phyloP scores from a whole-genome alignment of 108 stramenopile genomes.

The Fragilaria crotonensis region DNA sequence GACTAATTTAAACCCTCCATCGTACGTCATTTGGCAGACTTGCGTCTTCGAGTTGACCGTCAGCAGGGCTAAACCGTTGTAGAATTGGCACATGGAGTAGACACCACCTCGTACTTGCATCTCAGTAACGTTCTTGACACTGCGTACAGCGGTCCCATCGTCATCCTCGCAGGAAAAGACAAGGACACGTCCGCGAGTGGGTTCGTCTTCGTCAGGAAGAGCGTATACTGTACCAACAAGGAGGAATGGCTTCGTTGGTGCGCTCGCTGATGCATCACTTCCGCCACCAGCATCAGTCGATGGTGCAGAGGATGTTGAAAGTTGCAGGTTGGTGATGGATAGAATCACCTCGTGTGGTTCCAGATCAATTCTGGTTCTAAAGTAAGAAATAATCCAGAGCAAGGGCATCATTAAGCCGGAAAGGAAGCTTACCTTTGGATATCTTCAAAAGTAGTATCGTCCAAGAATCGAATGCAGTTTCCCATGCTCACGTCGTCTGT shows the following conservation, averaged over 20 bases:
- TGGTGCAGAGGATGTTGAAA: conserved; percentile 15
- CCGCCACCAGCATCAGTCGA: conserved; percentile 16
- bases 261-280: conserved; percentile 1
- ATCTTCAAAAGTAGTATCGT: conserved; percentile 85
- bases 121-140: conserved; percentile 54
- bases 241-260: conserved; percentile 50
- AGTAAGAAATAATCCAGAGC: background rate
- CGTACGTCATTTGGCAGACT: conserved; percentile 36
- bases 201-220: conserved; percentile 89
- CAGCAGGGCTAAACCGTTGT: conserved; percentile 55
- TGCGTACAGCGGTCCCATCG: conserved; percentile 11
- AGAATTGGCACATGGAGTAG: conserved; percentile 74
- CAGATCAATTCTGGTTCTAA: conserved; percentile 51
- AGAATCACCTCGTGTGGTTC: conserved; percentile 82
- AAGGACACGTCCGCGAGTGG: conserved; percentile 83
- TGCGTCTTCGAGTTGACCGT: conserved; percentile 78
- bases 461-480: conserved; percentile 83
- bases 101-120: conserved; percentile 65
- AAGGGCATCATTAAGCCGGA: too few relatives aligned
- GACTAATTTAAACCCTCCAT: conserved; percentile 25
- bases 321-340: conserved; percentile 50
- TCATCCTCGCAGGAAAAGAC: conserved; percentile 65
- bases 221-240: conserved; percentile 91
- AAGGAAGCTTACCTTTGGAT: conserved; percentile 59
- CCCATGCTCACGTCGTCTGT: conserved; percentile 65